phyloP scores from a whole-genome alignment of 2,329 filamentous ascomycete species.

The Metarhizium humberi region DNA sequence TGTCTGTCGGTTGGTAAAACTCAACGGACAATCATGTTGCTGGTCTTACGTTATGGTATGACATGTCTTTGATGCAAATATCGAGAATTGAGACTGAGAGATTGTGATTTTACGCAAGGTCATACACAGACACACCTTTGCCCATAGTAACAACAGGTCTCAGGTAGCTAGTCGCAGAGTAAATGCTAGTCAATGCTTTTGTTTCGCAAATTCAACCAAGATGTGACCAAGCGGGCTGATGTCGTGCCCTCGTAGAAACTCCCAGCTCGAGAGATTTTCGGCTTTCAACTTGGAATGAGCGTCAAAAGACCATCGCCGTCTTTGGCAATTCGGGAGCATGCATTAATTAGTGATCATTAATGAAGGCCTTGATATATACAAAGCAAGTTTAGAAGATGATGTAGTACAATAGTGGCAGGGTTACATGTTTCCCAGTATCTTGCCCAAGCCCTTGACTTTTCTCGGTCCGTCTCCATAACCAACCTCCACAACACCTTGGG shows the following conservation, averaged over 20 bases:
- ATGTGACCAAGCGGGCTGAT: background rate
- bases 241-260: background rate
- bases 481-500: conserved; percentile 49
- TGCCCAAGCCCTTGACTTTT: conserved; percentile 30
- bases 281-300: too few relatives aligned
- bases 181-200: background rate
- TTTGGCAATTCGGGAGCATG: background rate
- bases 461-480: conserved; percentile 40
- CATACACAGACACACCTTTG: background rate
- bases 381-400: background rate
- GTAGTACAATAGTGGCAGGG: background rate
- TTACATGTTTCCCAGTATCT: conserved; percentile 34
- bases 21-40: background rate
- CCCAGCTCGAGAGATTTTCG: background rate
- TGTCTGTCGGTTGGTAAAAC: background rate
- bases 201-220: background rate
- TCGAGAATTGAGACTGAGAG: background rate
- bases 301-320: background rate
- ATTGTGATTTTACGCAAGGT: background rate
- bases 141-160: background rate
- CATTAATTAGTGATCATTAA: background rate
- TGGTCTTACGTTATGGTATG: background rate
- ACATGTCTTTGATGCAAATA: background rate
- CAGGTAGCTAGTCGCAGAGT: background rate
- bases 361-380: background rate